These are phyloP conservation scores for Chaetomiaceae sp. DNA, from an alignment of 2,329 filamentous ascomycete species.

Conservation along the genomic window DNA sequence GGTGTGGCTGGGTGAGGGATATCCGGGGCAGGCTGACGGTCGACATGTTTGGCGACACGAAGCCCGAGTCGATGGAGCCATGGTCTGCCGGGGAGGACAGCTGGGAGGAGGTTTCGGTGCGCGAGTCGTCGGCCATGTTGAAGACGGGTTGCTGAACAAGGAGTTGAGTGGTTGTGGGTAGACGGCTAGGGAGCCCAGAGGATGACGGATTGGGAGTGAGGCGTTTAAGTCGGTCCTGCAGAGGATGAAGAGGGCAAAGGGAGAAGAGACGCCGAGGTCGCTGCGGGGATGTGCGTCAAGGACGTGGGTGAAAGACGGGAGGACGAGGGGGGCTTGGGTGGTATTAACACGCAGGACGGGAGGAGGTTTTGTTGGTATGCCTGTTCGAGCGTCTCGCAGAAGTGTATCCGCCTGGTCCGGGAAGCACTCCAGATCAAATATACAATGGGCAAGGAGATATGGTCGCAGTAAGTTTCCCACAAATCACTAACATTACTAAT, in stretches of 20 bases:
- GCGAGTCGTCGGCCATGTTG: constrained; percentile 32
- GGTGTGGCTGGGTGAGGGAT: constrained; percentile 79
- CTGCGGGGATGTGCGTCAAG: constrained; percentile 11
- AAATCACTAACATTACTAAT: constrained; percentile 21
- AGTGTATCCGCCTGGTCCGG: constrained; percentile 12
- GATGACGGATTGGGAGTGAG: neutral
- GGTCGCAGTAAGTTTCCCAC: constrained; percentile 7
- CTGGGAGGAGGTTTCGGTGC: constrained; percentile 37
- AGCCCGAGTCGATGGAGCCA: constrained; percentile 68
- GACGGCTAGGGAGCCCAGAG: neutral
- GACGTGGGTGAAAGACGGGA: constrained; percentile 1
- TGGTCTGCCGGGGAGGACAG: constrained; percentile 37
- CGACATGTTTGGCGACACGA: constrained; percentile 61
- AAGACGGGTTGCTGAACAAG: neutral
- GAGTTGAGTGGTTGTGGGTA: neutral
- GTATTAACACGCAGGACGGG: constrained; percentile 15
- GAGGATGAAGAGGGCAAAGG: neutral
- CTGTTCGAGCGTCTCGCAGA: constrained; percentile 15
- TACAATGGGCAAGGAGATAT: constrained; percentile 3
- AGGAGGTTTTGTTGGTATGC: constrained; percentile 10
- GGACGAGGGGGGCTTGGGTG: constrained; percentile 11
- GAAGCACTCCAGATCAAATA: constrained; percentile 9
- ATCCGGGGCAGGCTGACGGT: constrained; percentile 69
- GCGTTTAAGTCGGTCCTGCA: neutral
- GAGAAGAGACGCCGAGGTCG: neutral